Evolutionary conservation across 2,329 filamentous ascomycete genomes (phyloP), one percentile per base, ranked within the genome.

Genomic region (Rhynchosporium secalis): DNA sequence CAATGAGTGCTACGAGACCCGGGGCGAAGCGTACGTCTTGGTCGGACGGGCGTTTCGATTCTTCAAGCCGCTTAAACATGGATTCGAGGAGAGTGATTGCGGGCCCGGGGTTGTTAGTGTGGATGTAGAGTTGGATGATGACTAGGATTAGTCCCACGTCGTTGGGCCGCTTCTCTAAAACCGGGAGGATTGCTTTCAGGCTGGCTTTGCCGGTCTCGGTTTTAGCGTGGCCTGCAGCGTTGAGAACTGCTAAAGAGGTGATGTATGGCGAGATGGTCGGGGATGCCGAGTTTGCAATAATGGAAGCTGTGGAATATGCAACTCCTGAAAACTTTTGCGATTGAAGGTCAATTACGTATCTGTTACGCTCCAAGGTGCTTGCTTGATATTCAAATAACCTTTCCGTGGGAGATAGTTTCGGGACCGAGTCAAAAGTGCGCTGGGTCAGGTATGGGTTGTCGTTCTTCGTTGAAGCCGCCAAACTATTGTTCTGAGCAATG

Each of bases 91-190:
- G 80, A n/a, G 82, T 79, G 41, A 92, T 84, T 4, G 94, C 94
- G 3, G 89, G 86, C 36, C 84, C 87, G 33, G 85, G 81, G 72
- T 94, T 92, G 52, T 87, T 85, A 46, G 82, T 84, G 56, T 86
- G 80, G 15, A 95, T 80, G 72, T 96, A 92, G 49, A 96, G 83
- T 74, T 97, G 92, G 9, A 94, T 82, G 61, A 92, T 83, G 9
- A 91, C 92, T 45, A 97, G 79, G 29, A 91, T 78, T 3, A 97
- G 80, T 1, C 93, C 94, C 28, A 96, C 79, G 72, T 97, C 92
- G 63, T 85, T 85, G 0, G 92, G 91, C 36, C 91, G 82, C 72
- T 86, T 88, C 69, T 91, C 87, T 6, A 94, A 78, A 12, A 93
- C 75, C 1, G 85, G 83, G 3, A 91, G 76, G 31, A 96, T 84